Evolutionary conservation across 345 rosid genomes (phyloP).

Genomic region (Moricandia moricandioides): DNA sequence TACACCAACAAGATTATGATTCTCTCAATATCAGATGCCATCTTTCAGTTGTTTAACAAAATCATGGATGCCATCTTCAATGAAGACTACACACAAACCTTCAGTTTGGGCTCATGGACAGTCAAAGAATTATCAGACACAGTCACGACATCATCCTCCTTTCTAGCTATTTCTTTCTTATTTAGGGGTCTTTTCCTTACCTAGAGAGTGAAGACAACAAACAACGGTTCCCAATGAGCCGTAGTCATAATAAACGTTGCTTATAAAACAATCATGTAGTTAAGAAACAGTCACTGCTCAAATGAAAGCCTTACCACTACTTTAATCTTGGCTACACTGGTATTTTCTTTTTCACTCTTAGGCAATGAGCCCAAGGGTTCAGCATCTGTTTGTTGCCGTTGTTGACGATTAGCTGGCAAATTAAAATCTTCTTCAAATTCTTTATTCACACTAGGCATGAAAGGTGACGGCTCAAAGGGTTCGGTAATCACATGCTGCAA

Average conservation of each 20-base stretch:
- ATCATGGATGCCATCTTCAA: conserved; percentile 30
- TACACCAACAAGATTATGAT: conserved; percentile 37
- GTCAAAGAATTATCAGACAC: conserved; percentile 70
- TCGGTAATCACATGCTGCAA: conserved; percentile 86
- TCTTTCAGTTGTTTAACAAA: conserved; percentile 30
- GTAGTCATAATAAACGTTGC: neutral
- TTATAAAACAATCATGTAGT: conserved; percentile 6
- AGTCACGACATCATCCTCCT: conserved; percentile 91
- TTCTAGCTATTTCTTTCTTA: conserved; percentile 83
- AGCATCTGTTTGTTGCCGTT: conserved; percentile 51
- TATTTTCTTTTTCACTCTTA: conserved; percentile 68
- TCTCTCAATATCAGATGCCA: conserved; percentile 26
- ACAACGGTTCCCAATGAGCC: conserved; percentile 11
- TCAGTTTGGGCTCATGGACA: conserved; percentile 93
- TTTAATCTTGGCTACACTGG: conserved; percentile 91
- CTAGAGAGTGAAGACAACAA: conserved; percentile 37
- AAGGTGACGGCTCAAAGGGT: conserved; percentile 91
- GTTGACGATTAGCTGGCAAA: conserved; percentile 46
- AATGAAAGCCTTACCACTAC: conserved; percentile 77
- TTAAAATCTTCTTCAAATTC: conserved; percentile 67
- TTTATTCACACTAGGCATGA: conserved; percentile 64
- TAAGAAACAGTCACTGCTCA: conserved; percentile 4
- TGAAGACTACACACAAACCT: conserved; percentile 54
- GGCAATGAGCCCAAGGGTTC: conserved; percentile 49
- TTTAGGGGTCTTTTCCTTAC: conserved; percentile 96